These are phyloP conservation scores for Mycena kentingensis DNA, from an alignment of 768 basidiomycete species.

Conservation along the genomic window DNA sequence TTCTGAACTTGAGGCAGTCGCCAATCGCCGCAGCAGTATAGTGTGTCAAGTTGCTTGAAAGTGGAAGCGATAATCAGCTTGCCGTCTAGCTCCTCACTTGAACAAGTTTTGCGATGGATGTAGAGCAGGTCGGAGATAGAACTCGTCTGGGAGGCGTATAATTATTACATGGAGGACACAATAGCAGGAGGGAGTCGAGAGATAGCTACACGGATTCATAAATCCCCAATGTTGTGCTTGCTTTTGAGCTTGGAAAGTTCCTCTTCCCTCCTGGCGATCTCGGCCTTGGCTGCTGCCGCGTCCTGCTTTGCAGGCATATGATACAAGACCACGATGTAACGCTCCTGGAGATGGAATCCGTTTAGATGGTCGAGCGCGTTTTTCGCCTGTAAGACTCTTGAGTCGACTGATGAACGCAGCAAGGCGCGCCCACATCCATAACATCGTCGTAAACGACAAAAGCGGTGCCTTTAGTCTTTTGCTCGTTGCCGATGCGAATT, in stretches of 20 bases:
- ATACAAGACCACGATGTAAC: constrained; percentile 97
- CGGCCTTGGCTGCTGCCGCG: constrained; percentile 89
- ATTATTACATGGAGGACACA: constrained; percentile 22
- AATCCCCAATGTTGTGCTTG: constrained; percentile 80
- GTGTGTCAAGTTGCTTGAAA: constrained; percentile 36
- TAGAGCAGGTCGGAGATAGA: constrained; percentile 14
- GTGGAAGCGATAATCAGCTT: constrained; percentile 1
- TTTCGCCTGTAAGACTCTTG: constrained; percentile 66
- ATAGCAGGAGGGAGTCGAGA: constrained; percentile 13
- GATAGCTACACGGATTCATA: constrained; percentile 17
- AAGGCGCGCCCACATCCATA: constrained; percentile 72
- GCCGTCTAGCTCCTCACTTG: constrained; percentile 54
- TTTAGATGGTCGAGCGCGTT: constrained; percentile 96
- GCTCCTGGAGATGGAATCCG: constrained; percentile 96
- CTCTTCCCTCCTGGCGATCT: constrained; percentile 88
- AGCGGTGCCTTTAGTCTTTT: constrained; percentile 93
- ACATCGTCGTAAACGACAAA: constrained; percentile 97
- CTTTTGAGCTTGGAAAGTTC: constrained; percentile 86
- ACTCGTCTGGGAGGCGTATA: constrained; percentile 10
- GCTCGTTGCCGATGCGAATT: constrained; percentile 88
- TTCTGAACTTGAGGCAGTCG: constrained; percentile 40
- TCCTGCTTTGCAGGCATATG: constrained; percentile 98
- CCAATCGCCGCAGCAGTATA: constrained; percentile 69
- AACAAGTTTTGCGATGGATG: constrained; percentile 62
- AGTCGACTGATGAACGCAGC: constrained; percentile 17